These are phyloP conservation scores for Perilla frutescens DNA, from an alignment of 257 asterid genomes.

Conservation along the genomic window DNA sequence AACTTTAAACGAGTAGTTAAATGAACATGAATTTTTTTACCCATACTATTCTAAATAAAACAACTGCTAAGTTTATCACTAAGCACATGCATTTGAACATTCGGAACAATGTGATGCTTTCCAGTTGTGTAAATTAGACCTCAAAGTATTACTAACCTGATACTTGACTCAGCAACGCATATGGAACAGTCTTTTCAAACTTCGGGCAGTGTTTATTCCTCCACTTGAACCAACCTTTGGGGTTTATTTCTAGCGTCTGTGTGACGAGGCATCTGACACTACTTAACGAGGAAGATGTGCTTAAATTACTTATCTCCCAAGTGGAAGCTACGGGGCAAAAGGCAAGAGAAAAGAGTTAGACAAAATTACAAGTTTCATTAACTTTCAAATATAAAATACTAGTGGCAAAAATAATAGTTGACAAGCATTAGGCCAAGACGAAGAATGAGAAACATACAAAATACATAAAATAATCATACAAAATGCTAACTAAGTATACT, in stretches of 20 bases:
- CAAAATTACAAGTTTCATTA: conserved; percentile 17
- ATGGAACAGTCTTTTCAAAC: conserved; percentile 87
- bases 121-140: conserved; percentile 24
- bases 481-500: conserved; percentile 8
- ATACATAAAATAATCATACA: conserved; percentile 23
- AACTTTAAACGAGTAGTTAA: background rate
- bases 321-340: conserved; percentile 72
- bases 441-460: conserved; percentile 4
- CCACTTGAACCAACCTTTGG: conserved; percentile 86
- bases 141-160: conserved; percentile 69
- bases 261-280: conserved; percentile 77
- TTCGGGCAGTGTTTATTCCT: conserved; percentile 65
- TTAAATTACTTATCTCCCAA: conserved; percentile 89
- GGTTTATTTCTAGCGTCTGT: conserved; percentile 82
- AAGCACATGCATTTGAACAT: conserved; percentile 1
- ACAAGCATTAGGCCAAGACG: conserved; percentile 17
- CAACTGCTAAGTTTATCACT: conserved; percentile 20
- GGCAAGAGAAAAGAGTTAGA: conserved; percentile 38
- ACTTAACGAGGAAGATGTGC: conserved; percentile 51
- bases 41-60: background rate
- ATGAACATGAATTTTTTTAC: background rate
- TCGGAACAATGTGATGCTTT: background rate
- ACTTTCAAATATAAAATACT: conserved; percentile 1
- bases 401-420: conserved; percentile 6
- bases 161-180: conserved; percentile 91